These are phyloP conservation scores for Metarhizium humberi DNA, from an alignment of 2,329 filamentous ascomycete species.

Conservation along the genomic window DNA sequence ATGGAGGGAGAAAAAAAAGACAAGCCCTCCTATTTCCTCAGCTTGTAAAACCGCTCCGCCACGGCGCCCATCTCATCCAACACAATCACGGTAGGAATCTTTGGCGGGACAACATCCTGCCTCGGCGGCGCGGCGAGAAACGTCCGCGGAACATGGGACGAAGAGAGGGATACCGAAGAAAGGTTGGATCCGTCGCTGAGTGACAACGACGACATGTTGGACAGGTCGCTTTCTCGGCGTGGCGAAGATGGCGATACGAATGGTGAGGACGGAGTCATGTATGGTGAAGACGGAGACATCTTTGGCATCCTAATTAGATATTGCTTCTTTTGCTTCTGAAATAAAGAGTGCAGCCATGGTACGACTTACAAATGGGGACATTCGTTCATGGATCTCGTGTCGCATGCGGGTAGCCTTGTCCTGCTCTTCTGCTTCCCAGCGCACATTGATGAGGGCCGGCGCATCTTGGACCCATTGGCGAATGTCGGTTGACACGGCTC, in stretches of 20 bases:
- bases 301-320: background rate
- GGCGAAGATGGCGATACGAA: background rate
- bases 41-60: slow-evolving; percentile 2
- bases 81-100: background rate
- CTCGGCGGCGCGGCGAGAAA: background rate
- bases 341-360: background rate
- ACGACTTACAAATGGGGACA: slow-evolving; percentile 17
- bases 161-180: background rate
- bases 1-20: background rate
- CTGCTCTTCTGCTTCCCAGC: slow-evolving; percentile 53
- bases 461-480: slow-evolving; percentile 45
- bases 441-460: slow-evolving; percentile 40
- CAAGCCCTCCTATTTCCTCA: background rate
- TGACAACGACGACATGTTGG: slow-evolving; percentile 3
- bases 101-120: background rate
- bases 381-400: slow-evolving; percentile 36
- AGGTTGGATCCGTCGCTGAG: slow-evolving; percentile 4
- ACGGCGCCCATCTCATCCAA: slow-evolving; percentile 3
- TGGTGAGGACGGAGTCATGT: slow-evolving; percentile 1
- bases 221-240: slow-evolving; percentile 1
- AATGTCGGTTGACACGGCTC: slow-evolving; percentile 38
- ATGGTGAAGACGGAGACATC: background rate
- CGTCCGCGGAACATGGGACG: background rate
- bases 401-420: slow-evolving; percentile 35
- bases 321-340: background rate